Conservation (phyloP, 1,284 basidiomycete genomes). For the Malassezia vespertilionis region DNA sequence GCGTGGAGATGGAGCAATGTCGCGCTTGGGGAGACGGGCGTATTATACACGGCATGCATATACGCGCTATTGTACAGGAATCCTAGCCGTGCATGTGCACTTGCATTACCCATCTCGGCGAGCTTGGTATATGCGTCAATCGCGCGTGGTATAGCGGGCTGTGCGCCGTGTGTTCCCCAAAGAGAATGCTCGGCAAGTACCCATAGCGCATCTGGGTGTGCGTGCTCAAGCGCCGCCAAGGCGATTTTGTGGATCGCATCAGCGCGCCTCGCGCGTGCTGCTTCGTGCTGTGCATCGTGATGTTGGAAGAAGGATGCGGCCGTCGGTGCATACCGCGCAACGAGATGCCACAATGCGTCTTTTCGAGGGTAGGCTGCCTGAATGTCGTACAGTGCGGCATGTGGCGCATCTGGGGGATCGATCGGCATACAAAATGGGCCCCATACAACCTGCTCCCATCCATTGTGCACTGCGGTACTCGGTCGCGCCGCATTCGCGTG, state of each 20-base stretch:
- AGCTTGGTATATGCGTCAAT: slow-evolving; percentile 29
- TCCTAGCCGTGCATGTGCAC: slow-evolving; percentile 33
- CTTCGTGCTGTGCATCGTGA: neutral
- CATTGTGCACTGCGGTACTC: neutral
- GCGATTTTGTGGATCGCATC: neutral
- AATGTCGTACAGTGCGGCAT: neutral
- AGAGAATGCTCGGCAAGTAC: slow-evolving; percentile 36
- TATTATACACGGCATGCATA: neutral
- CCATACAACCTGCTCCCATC: slow-evolving; percentile 15
- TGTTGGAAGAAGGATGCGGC: too few species aligned
- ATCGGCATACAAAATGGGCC: slow-evolving; percentile 3
- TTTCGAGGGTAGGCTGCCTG: neutral
- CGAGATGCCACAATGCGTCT: too few species aligned
- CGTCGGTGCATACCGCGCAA: too few species aligned
- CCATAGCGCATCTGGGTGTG: slow-evolving; percentile 33
- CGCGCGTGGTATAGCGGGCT: slow-evolving; percentile 28
- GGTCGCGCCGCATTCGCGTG: neutral
- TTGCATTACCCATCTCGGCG: slow-evolving; percentile 29
- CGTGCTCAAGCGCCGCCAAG: neutral
- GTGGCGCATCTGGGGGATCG: neutral
- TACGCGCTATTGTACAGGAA: slow-evolving; percentile 30
- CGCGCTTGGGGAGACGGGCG: neutral
- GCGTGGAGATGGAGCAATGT: slow-evolving; percentile 88
- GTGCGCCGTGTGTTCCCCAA: slow-evolving; percentile 39
- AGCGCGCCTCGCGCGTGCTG: neutral